Percentiles rank a stretch among this genome's conserved stretches.
Conservation (phyloP, 2,329 filamentous ascomycete genomes). For the Cladosporium sp. region DNA sequence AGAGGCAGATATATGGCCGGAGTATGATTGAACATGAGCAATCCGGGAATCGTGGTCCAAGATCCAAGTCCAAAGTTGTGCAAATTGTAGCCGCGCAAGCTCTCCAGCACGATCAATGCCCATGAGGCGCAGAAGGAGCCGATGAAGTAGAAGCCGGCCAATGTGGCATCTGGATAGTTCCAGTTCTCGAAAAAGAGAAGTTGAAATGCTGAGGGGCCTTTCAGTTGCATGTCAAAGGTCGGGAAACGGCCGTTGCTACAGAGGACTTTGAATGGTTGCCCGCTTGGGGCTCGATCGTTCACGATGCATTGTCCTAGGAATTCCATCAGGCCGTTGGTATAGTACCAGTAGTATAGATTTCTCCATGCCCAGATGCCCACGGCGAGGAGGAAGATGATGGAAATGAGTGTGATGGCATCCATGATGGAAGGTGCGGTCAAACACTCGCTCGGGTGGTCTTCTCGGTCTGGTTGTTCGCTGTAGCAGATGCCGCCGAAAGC, state of each 20-base stretch:
- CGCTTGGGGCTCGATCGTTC: not conserved
- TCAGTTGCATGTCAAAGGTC: not conserved
- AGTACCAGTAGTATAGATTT: conserved; percentile 1
- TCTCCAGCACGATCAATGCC: not conserved
- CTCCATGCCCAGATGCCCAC: not conserved
- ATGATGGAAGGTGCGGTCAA: not conserved
- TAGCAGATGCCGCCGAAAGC: not conserved
- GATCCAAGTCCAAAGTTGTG: not conserved
- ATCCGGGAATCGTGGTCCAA: not conserved
- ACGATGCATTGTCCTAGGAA: not conserved
- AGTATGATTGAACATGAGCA: conserved; percentile 1
- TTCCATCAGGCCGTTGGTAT: not conserved
- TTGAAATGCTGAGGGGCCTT: not conserved
- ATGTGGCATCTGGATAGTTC: not conserved
- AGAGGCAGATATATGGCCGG: not conserved
- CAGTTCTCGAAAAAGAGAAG: not conserved
- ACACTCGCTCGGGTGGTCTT: too few species aligned
- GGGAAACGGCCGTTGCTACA: not conserved
- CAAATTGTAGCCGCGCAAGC: not conserved
- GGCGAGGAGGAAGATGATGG: not conserved
- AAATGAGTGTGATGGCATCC: not conserved
- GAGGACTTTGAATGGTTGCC: not conserved
- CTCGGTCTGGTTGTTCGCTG: not conserved
- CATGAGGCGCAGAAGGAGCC: not conserved
- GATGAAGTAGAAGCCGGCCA: not conserved